Evolutionary conservation across 768 basidiomycete genomes (phyloP).

Genomic region (Cystofilobasidium bisporidii): DNA sequence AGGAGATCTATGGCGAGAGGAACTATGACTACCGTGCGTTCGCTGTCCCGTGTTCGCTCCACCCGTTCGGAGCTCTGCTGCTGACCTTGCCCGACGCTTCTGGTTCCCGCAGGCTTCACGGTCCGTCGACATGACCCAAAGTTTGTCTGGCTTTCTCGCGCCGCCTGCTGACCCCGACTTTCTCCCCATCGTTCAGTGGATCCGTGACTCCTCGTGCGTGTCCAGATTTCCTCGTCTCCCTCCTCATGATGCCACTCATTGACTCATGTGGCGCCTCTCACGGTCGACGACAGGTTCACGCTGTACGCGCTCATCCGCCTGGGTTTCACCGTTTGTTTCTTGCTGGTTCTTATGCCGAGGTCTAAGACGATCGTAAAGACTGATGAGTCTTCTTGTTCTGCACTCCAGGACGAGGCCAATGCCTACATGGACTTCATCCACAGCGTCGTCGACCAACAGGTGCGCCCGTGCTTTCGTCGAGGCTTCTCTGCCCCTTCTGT

Average conservation of each 20-base stretch:
- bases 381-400: no score
- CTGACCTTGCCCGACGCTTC: no score
- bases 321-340: constrained; percentile 41
- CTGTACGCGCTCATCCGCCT: constrained; percentile 74
- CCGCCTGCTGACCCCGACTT: no score
- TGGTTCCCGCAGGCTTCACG: no score
- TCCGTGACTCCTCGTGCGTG: no score
- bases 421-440: constrained; percentile 65
- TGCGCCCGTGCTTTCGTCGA: neutral
- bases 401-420: constrained; percentile 52
- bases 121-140: no score
- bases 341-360: no score
- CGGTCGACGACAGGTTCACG: constrained; percentile 75
- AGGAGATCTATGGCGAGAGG: constrained; percentile 76
- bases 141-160: no score
- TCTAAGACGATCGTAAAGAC: no score
- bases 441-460: constrained; percentile 42
- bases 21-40: constrained; percentile 42
- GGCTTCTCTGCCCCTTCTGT: no score
- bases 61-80: neutral
- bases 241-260: neutral
- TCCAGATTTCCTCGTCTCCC: neutral
- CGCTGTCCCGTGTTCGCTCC: no score
- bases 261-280: neutral
- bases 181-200: no score